Evolutionary conservation across 768 basidiomycete genomes (phyloP).

Genomic region (Rubroboletus pulcherrimus): DNA sequence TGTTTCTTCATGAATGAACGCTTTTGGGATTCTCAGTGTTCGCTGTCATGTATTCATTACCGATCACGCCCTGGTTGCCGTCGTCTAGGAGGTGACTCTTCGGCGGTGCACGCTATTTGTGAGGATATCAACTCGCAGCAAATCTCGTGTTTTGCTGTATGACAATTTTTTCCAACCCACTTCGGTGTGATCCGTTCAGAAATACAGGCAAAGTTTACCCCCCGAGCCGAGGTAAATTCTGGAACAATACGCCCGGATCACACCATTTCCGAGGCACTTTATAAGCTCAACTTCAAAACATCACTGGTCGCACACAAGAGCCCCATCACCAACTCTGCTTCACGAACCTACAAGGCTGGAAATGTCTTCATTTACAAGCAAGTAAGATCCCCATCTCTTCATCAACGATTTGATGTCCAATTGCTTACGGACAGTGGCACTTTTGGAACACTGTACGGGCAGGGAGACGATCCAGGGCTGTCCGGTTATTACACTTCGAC

Average conservation of each 20-base stretch:
- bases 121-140: not conserved
- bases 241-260: not conserved
- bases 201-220: not conserved
- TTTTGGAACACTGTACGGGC: not conserved
- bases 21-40: not conserved
- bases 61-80: not conserved
- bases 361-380: slow-evolving; percentile 9
- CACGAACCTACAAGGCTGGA: not conserved
- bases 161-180: not conserved
- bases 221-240: slow-evolving; percentile 10
- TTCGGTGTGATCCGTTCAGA: slow-evolving; percentile 7
- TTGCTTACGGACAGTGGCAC: not conserved
- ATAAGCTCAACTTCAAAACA: not conserved
- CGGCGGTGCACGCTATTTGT: slow-evolving; percentile 1
- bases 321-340: not conserved
- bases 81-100: not conserved
- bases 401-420: not conserved
- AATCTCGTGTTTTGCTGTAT: slow-evolving; percentile 19
- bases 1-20: not conserved
- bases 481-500: not conserved
- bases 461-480: not conserved
- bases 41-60: not conserved
- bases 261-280: slow-evolving; percentile 1
- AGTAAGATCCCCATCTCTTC: slow-evolving; percentile 6
- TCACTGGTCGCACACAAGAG: not conserved